Percentiles rank a stretch among this genome's conserved stretches.
Evolutionary conservation across 176 grass and related monocot species (phyloP).

Genomic region (Cocos nucifera): DNA sequence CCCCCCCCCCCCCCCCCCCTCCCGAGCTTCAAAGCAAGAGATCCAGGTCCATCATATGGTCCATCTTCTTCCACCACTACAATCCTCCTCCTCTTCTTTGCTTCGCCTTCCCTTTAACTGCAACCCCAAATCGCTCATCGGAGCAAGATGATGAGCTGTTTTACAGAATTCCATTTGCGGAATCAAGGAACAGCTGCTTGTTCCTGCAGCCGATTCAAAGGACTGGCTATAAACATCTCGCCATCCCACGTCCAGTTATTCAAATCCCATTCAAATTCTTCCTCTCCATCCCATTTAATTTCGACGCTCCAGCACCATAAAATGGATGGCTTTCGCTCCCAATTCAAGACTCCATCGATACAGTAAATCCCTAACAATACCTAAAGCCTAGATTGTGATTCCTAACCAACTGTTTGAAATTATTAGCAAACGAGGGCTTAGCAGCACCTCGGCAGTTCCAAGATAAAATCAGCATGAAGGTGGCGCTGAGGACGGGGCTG

Average conservation of each 20-base stretch:
- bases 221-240: conserved; percentile 43
- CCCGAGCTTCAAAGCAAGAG: no score
- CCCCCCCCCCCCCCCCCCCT: conserved; percentile 39
- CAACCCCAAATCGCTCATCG: no score
- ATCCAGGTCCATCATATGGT: conserved; percentile 7
- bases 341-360: conserved; percentile 16
- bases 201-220: conserved; percentile 19
- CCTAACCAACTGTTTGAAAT: no score
- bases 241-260: conserved; percentile 28
- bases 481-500: no score
- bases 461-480: no score
- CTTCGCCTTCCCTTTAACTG: conserved; percentile 28
- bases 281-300: conserved; percentile 3
- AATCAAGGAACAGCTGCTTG: conserved; percentile 29
- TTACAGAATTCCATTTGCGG: no score
- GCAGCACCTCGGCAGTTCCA: no score
- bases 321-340: conserved; percentile 6
- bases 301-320: conserved; percentile 12
- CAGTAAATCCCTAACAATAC: background rate
- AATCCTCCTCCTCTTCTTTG: conserved; percentile 69
- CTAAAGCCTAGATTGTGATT: background rate
- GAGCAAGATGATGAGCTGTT: no score
- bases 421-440: no score
- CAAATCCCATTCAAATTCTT: conserved; percentile 23
- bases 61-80: conserved; percentile 27